Conservation (phyloP, 2,329 filamentous ascomycete genomes). For the Xylariaceae sp. region DNA sequence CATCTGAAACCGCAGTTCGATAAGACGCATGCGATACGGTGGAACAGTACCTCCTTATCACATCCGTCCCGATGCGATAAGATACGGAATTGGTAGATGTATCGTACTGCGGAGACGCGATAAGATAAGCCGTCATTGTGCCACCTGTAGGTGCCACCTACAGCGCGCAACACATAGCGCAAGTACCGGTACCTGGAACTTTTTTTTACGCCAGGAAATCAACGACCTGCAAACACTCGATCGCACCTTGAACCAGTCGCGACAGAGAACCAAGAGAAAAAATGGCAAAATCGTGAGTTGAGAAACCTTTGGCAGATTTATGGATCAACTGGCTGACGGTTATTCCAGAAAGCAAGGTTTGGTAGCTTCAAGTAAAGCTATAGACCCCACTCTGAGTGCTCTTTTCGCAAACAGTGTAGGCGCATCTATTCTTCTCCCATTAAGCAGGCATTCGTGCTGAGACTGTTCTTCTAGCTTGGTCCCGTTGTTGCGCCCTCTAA, state of each 20-base stretch:
- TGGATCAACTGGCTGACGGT: constrained; percentile 14
- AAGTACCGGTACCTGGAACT: constrained; percentile 1
- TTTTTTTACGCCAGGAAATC: constrained; percentile 20
- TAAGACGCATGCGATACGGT: too few species aligned
- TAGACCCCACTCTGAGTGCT: constrained; percentile 65
- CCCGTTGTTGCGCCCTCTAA: constrained; percentile 44
- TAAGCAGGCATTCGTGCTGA: neutral
- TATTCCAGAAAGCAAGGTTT: constrained; percentile 37
- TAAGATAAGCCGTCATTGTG: neutral
- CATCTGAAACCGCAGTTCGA: too few species aligned
- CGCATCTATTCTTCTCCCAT: constrained; percentile 34
- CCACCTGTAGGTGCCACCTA: too few species aligned
- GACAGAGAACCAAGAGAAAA: constrained; percentile 5
- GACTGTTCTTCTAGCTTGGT: constrained; percentile 39
- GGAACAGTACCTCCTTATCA: too few species aligned
- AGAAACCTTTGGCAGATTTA: neutral
- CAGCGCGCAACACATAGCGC: too few species aligned
- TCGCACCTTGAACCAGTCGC: neutral
- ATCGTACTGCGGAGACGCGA: neutral
- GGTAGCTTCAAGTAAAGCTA: constrained; percentile 45
- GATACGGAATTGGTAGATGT: too few species aligned
- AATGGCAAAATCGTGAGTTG: constrained; percentile 33
- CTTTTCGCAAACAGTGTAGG: constrained; percentile 67
- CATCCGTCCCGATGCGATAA: too few species aligned
- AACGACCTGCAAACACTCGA: neutral